phyloP scores from a whole-genome alignment of 2,329 filamentous ascomycete species.

The Epichloe sylvatica region DNA sequence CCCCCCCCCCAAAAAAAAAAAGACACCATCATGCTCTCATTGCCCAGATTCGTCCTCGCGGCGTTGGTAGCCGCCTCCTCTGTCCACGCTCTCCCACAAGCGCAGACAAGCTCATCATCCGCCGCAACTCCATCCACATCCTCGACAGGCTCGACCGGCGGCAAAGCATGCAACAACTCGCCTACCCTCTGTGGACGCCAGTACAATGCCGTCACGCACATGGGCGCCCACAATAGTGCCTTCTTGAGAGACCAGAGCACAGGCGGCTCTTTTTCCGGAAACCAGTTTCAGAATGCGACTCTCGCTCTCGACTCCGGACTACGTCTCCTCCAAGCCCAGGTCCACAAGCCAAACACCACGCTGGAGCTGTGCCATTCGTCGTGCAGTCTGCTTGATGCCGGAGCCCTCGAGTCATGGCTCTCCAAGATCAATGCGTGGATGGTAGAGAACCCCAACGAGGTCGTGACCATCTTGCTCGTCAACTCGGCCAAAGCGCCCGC shows the following conservation, averaged over 20 bases:
- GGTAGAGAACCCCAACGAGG: constrained; percentile 55
- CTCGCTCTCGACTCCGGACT: constrained; percentile 57
- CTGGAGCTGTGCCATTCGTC: constrained; percentile 58
- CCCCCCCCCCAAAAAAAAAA: background rate
- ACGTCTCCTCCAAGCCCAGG: constrained; percentile 56
- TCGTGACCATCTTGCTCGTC: constrained; percentile 60
- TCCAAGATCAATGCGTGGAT: constrained; percentile 52
- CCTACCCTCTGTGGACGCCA: constrained; percentile 54
- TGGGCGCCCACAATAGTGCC: constrained; percentile 62
- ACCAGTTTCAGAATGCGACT: constrained; percentile 63
- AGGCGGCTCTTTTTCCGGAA: constrained; percentile 48
- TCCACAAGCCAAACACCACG: constrained; percentile 45
- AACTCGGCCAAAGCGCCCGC: constrained; percentile 50
- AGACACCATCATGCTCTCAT: constrained; percentile 11
- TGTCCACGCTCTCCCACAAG: constrained; percentile 14
- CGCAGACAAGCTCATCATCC: constrained; percentile 4
- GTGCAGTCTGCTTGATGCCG: constrained; percentile 56
- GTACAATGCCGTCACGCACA: constrained; percentile 65
- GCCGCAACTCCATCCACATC: constrained; percentile 6
- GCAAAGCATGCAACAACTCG: constrained; percentile 63
- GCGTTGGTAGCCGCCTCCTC: constrained; percentile 11
- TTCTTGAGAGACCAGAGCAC: constrained; percentile 54
- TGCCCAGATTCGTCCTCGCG: constrained; percentile 11
- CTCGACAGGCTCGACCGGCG: constrained; percentile 7
- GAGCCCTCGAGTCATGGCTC: constrained; percentile 51